Conservation (phyloP, 768 basidiomycete species). For the Leccinum imitatum region DNA sequence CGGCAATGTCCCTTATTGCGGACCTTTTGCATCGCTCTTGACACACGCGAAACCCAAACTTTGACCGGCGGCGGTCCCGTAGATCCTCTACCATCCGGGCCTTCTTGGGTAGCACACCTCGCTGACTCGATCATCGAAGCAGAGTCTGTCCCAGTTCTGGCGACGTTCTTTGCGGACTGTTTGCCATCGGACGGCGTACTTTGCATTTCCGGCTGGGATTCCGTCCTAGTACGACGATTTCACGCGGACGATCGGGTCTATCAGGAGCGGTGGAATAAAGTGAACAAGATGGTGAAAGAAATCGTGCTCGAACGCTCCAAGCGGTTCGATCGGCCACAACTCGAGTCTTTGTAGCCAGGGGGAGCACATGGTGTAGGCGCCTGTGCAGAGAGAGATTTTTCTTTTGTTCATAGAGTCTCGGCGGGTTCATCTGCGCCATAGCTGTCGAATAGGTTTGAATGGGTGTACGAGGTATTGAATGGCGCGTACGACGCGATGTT, state of each 20-base stretch:
- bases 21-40: not conserved
- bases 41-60: not conserved
- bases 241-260: not conserved
- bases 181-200: not conserved
- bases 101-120: not conserved
- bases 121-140: not conserved
- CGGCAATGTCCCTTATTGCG: not conserved
- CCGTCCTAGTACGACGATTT: not conserved
- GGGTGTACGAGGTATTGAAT: too few relatives aligned
- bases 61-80: too few relatives aligned
- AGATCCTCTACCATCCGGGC: not conserved
- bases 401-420: too few relatives aligned
- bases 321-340: too few relatives aligned
- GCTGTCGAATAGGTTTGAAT: too few relatives aligned
- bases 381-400: too few relatives aligned
- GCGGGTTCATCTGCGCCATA: too few relatives aligned
- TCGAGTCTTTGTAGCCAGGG: too few relatives aligned
- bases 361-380: too few relatives aligned
- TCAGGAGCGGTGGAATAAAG: not conserved
- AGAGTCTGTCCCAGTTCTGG: not conserved
- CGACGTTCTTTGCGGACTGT: not conserved
- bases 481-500: too few relatives aligned
- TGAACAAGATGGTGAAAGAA: not conserved
- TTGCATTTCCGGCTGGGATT: not conserved
- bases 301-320: too few relatives aligned